Evolutionary conservation across 805 yeast species (phyloP).

Genomic region (Spathaspora passalidarum): DNA sequence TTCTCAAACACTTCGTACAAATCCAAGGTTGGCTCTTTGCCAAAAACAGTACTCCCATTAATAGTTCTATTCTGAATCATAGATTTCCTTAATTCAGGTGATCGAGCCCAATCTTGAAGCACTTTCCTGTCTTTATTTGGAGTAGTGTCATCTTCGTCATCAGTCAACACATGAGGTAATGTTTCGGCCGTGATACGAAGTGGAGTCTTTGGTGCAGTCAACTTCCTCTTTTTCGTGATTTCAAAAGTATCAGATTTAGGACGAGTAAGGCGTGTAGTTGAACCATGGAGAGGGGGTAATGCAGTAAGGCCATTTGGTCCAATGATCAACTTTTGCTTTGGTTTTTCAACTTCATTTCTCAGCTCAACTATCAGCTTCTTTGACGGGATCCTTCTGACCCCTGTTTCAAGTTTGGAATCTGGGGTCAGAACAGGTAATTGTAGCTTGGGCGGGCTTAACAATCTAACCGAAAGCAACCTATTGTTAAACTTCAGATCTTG

Average conservation of each 20-base stretch:
- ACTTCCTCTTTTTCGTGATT: too few relatives aligned
- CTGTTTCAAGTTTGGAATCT: background rate
- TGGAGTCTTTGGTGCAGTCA: background rate
- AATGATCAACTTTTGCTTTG: background rate
- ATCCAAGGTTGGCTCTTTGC: conserved; percentile 64
- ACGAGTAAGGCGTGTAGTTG: background rate
- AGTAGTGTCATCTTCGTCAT: conserved; percentile 31
- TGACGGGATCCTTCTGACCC: background rate
- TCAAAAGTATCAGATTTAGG: background rate
- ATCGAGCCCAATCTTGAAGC: conserved; percentile 37
- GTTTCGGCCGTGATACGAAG: conserved; percentile 12
- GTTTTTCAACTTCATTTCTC: background rate
- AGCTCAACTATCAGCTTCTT: background rate
- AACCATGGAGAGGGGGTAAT: background rate
- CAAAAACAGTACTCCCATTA: conserved; percentile 71
- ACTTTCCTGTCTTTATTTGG: conserved; percentile 14
- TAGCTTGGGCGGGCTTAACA: background rate
- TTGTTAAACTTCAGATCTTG: too few relatives aligned
- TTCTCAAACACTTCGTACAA: conserved; percentile 67
- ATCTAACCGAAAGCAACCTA: too few relatives aligned
- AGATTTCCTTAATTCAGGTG: conserved; percentile 30
- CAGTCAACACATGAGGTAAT: conserved; percentile 41
- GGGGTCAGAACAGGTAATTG: background rate
- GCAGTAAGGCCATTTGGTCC: background rate
- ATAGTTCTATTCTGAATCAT: conserved; percentile 30